Percentiles rank a stretch among this genome's conserved stretches.
phyloP scores from a whole-genome alignment of 257 asterid species.

The Penstemon davidsonii region DNA sequence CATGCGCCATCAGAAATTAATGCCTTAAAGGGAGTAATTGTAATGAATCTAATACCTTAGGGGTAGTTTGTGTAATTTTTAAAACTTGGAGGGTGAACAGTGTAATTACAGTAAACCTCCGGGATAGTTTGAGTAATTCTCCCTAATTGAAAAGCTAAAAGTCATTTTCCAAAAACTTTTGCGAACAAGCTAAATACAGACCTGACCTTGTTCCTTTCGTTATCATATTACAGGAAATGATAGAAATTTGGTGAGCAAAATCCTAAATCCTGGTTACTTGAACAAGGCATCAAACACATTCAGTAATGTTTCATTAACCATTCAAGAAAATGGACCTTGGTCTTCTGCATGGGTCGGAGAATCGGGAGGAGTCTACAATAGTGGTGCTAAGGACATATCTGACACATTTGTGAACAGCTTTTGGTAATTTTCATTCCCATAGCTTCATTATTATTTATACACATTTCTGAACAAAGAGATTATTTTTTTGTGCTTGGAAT shows the following conservation, averaged over 20 bases:
- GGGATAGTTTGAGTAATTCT: no score
- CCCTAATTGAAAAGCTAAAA: no score
- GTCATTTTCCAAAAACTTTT: no score
- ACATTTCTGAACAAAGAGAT: background rate
- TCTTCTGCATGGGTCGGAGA: constrained; percentile 93
- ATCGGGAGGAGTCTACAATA: constrained; percentile 90
- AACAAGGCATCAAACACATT: constrained; percentile 47
- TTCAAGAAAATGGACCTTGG: constrained; percentile 72
- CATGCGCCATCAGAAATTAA: no score
- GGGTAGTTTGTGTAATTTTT: no score
- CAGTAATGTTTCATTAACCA: constrained; percentile 49
- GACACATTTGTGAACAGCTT: constrained; percentile 78
- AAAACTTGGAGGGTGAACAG: no score
- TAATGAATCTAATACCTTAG: no score
- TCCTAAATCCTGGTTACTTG: constrained; percentile 67
- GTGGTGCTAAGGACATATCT: constrained; percentile 68
- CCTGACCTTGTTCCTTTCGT: background rate
- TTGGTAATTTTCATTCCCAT: constrained; percentile 48
- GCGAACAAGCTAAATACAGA: no score
- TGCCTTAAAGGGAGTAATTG: no score
- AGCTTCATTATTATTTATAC: background rate
- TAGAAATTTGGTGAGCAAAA: constrained; percentile 52
- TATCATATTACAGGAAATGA: constrained; percentile 63
- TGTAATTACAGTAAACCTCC: no score
- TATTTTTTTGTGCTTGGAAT: background rate